Evolutionary conservation across 2,329 filamentous ascomycete genomes (phyloP).

Genomic region (Monosporascus cannonballus): DNA sequence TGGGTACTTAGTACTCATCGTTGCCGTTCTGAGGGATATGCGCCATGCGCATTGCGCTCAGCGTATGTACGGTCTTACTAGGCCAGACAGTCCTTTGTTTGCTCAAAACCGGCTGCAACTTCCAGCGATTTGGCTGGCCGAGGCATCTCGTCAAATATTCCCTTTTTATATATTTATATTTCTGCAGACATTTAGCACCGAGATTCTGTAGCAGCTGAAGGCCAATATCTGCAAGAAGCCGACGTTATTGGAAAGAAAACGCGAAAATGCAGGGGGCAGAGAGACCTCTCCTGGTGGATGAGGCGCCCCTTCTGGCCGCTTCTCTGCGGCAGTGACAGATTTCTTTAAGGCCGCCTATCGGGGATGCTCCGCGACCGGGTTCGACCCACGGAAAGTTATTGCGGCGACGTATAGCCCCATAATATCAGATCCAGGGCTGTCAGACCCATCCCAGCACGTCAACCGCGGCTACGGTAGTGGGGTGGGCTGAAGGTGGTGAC

Average conservation of each 20-base stretch:
- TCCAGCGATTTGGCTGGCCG: too few relatives aligned
- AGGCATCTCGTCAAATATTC: too few relatives aligned
- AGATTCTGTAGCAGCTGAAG: too few relatives aligned
- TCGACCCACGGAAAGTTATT: too few relatives aligned
- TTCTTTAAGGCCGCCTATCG: neutral
- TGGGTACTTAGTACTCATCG: too few relatives aligned
- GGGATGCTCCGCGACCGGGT: neutral
- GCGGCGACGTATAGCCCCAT: neutral
- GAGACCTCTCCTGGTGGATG: neutral
- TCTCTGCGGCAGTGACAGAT: neutral
- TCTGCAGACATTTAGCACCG: too few relatives aligned
- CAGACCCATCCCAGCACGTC: neutral
- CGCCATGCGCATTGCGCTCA: too few relatives aligned
- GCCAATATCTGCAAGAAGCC: neutral
- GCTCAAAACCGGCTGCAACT: too few relatives aligned
- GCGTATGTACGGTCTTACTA: too few relatives aligned
- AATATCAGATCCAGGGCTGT: neutral
- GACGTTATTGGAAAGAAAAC: neutral
- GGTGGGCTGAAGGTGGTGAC: neutral
- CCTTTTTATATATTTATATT: too few relatives aligned
- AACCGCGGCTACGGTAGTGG: neutral
- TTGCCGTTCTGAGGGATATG: too few relatives aligned
- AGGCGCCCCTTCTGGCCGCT: neutral
- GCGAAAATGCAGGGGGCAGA: neutral
- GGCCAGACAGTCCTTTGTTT: too few relatives aligned